Conservation (phyloP, 495 filamentous ascomycete genomes). For the Penicillium samsonianum region DNA sequence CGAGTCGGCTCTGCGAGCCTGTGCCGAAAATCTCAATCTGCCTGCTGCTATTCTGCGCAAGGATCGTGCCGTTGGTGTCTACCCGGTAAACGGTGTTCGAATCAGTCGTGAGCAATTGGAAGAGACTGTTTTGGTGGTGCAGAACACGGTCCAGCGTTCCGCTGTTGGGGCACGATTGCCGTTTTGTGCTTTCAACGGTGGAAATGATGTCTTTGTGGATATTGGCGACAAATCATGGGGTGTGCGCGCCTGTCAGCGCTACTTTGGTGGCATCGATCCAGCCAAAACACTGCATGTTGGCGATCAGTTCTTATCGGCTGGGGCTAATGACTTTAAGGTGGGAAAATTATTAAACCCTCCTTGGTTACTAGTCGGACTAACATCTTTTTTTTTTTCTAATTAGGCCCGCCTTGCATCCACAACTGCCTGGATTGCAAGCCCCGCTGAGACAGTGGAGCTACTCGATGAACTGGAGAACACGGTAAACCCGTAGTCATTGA, state of each 20-base stretch:
- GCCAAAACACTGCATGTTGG: slow-evolving; percentile 78
- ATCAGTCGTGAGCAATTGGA: slow-evolving; percentile 88
- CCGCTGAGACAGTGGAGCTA: slow-evolving; percentile 82
- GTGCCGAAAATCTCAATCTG: slow-evolving; percentile 71
- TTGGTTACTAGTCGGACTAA: neutral
- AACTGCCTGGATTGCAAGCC: slow-evolving; percentile 89
- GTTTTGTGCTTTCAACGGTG: slow-evolving; percentile 98
- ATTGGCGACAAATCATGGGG: slow-evolving; percentile 98
- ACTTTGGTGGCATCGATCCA: slow-evolving; percentile 73
- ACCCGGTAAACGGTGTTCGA: slow-evolving; percentile 53
- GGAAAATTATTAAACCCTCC: neutral
- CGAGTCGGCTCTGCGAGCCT: slow-evolving; percentile 77
- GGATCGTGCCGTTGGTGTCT: slow-evolving; percentile 92
- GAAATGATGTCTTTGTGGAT: slow-evolving; percentile 97
- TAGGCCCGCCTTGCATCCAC: slow-evolving; percentile 65
- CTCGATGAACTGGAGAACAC: slow-evolving; percentile 64
- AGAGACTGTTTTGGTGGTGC: slow-evolving; percentile 91
- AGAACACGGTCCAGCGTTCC: slow-evolving; percentile 86
- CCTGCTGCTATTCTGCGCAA: slow-evolving; percentile 81
- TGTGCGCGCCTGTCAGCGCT: slow-evolving; percentile 87
- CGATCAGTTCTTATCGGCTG: slow-evolving; percentile 94
- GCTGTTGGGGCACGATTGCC: slow-evolving; percentile 68
- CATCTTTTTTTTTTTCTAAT: neutral
- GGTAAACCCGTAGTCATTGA: slow-evolving; percentile 7
- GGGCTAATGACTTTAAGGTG: slow-evolving; percentile 95